Conservation (phyloP, 2,329 filamentous ascomycete genomes). For the Xylariomycetidae sp. region DNA sequence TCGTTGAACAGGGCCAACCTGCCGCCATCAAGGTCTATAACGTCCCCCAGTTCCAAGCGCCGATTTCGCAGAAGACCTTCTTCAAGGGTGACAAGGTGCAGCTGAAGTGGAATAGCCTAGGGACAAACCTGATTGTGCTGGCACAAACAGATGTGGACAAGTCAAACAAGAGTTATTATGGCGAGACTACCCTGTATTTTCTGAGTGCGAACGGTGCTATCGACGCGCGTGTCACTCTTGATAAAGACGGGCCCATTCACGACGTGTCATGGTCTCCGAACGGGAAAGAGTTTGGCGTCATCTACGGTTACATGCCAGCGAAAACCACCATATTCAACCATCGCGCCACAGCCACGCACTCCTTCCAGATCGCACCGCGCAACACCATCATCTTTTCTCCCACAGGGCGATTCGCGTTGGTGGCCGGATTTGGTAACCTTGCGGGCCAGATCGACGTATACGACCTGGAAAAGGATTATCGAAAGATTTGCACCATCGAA, state of each 20-base stretch:
- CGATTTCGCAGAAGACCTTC: constrained; percentile 96
- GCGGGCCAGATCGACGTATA: constrained; percentile 97
- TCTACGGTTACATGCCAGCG: constrained; percentile 98
- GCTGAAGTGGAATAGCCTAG: constrained; percentile 93
- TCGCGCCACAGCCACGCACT: constrained; percentile 76
- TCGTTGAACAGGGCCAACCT: constrained; percentile 71
- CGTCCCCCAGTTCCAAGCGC: constrained; percentile 76
- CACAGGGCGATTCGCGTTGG: constrained; percentile 84
- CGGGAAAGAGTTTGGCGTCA: constrained; percentile 94
- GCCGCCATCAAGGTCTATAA: constrained; percentile 92
- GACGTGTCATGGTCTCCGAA: constrained; percentile 98
- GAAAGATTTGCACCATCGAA: constrained; percentile 89
- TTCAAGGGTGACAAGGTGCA: constrained; percentile 99
- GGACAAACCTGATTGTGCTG: constrained; percentile 87
- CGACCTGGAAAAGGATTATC: constrained; percentile 89
- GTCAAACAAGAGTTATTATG: constrained; percentile 98
- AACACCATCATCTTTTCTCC: constrained; percentile 97
- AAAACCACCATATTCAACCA: constrained; percentile 98
- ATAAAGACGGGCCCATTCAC: constrained; percentile 97
- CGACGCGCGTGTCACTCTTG: constrained; percentile 84
- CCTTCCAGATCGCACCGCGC: constrained; percentile 79
- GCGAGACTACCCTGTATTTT: constrained; percentile 94
- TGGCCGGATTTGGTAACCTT: constrained; percentile 95
- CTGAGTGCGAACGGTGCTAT: constrained; percentile 88
- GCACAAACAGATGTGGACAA: constrained; percentile 98